These are phyloP conservation scores for Saccharomycopsis javanensis DNA, from an alignment of 805 yeast species.

Conservation along the genomic window DNA sequence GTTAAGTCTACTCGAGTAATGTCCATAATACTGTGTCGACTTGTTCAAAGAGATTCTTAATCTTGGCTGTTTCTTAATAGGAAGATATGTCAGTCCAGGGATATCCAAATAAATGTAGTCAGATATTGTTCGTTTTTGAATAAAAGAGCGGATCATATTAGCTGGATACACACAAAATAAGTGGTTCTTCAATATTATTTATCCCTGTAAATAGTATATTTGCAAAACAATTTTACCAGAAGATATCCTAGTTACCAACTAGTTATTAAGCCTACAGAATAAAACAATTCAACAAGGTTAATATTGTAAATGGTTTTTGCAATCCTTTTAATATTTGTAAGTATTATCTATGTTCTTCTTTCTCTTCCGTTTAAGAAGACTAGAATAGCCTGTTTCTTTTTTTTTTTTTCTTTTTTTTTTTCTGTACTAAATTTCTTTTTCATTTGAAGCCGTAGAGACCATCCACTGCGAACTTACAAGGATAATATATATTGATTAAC, in stretches of 20 bases:
- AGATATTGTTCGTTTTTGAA: constrained; percentile 3
- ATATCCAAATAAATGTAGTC: constrained; percentile 10
- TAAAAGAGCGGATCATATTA: constrained; percentile 1
- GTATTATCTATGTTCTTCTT: background rate
- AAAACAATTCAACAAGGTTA: background rate
- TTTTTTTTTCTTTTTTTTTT: background rate
- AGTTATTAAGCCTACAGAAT: background rate
- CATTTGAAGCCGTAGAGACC: background rate
- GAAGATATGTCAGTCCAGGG: background rate
- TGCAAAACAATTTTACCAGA: background rate
- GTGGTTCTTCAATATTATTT: background rate
- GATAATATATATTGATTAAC: no score
- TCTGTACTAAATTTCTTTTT: background rate
- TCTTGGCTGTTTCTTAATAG: constrained; percentile 1
- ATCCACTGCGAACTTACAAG: background rate
- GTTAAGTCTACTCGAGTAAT: constrained; percentile 64
- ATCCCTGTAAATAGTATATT: no score
- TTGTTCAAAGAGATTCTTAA: constrained; percentile 30
- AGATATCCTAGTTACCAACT: no score
- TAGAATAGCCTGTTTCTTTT: background rate
- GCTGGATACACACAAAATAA: no score
- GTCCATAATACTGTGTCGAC: constrained; percentile 72
- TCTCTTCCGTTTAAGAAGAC: background rate
- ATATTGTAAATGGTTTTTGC: background rate
- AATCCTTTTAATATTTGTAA: background rate